Evolutionary conservation across 176 grass and related monocot genomes (phyloP), one percentile per base, ranked within the genome.

Genomic region (Avena atlantica): DNA sequence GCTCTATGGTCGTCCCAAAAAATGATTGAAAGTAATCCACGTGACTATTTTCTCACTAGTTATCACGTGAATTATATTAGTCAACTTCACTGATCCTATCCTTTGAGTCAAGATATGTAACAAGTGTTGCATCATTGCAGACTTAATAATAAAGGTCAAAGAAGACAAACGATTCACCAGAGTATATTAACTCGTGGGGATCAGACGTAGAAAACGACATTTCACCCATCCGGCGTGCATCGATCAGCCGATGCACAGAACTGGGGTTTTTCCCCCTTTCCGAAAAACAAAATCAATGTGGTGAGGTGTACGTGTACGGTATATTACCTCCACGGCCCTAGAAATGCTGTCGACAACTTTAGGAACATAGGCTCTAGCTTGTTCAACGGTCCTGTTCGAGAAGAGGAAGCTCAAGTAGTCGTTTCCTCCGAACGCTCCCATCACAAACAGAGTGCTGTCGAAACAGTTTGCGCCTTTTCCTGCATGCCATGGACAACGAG

Each of bases 341-440:
- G 45, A 60, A 61, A 92, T 87, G 79, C 42, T 70, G 3, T 81
- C 23, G 7, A 89, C 68, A 10, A 89, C 74, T 25, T n/a, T 53
- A 3, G 87, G 84, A 34, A 89, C 72, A 7, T 72, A 86, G 15
- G 67, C 25, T 23, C 36, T 84, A 14, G 76, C 12, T 50, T 89
- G 31, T 19, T 83, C 66, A 11, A 89, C 4, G 1, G 63, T 87
- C 68, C 53, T 81, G 45, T 84, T 81, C 0, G 87, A 48, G 2
- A 6, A 1, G 3, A 84, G 44, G 52, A 89, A 20, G 53, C 12
- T 74, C 48, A n/a, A 3, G 67, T 90, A 83, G 59, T 90, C 84
- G 5, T 91, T 91, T 59, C 19, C 80, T 56, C 89, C 89, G 34
- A 91, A 87, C 63, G 75, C 74, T 2, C 89, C 89, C 37, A 87